Evolutionary conservation across 306 rosid genomes (phyloP).

Genomic region (Ziziphus jujuba): DNA sequence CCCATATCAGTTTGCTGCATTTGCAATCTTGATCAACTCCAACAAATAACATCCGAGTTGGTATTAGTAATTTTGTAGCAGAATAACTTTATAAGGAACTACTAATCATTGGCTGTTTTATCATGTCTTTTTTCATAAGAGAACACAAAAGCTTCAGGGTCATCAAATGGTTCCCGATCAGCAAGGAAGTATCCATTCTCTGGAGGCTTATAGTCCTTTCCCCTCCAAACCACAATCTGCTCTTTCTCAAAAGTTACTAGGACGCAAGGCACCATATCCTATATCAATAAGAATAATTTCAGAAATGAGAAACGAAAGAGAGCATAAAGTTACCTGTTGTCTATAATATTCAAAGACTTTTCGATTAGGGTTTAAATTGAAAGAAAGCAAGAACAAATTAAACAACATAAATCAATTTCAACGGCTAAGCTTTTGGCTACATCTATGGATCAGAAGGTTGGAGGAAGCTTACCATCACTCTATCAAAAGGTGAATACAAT

Average conservation of each 20-base stretch:
- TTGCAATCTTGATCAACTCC: conserved; percentile 15
- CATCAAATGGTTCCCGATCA: conserved; percentile 49
- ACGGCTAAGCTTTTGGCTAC: not conserved
- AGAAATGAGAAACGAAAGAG: not conserved
- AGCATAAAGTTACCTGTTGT: not conserved
- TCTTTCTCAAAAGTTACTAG: conserved; percentile 87
- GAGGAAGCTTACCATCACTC: too few species aligned
- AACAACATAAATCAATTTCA: not conserved
- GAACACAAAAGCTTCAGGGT: conserved; percentile 25
- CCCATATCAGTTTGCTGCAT: not conserved
- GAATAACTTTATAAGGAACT: not conserved
- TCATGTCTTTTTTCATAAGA: conserved; percentile 13
- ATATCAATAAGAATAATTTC: conserved; percentile 14
- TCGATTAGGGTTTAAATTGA: not conserved
- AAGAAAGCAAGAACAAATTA: not conserved
- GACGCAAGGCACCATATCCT: conserved; percentile 90
- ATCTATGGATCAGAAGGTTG: too few species aligned
- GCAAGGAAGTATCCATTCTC: conserved; percentile 43
- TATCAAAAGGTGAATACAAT: too few species aligned
- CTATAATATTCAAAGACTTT: not conserved
- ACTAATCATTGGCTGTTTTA: not conserved
- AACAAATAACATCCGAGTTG: conserved; percentile 19
- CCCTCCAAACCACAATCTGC: conserved; percentile 88
- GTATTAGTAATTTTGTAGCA: conserved; percentile 16
- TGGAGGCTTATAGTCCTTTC: conserved; percentile 33